Evolutionary conservation across 345 rosid genomes (phyloP).

Genomic region (Iberis pinnata): DNA sequence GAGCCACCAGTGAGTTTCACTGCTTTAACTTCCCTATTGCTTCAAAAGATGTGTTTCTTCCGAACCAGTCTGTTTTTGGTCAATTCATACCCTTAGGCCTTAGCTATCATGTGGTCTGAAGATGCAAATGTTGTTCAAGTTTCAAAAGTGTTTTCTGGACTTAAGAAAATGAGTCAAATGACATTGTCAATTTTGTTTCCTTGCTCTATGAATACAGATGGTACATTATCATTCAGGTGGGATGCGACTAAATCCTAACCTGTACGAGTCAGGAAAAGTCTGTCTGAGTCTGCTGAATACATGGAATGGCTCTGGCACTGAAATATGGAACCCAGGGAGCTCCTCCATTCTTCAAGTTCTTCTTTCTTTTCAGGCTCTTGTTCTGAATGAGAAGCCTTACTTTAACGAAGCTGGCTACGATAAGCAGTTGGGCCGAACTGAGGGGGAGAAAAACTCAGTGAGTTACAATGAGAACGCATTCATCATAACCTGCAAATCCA

Average conservation of each 20-base stretch:
- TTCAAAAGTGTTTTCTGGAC: neutral
- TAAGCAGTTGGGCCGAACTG: conserved; percentile 66
- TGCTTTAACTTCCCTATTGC: conserved; percentile 2
- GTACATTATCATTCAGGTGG: conserved; percentile 86
- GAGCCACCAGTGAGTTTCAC: conserved; percentile 76
- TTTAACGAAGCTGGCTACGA: conserved; percentile 96
- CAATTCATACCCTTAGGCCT: neutral
- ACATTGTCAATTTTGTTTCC: neutral
- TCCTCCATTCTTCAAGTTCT: conserved; percentile 88
- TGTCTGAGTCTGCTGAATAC: conserved; percentile 91
- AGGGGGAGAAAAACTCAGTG: conserved; percentile 88
- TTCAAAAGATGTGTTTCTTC: conserved; percentile 8
- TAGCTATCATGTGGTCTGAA: neutral
- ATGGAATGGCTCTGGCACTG: conserved; percentile 82
- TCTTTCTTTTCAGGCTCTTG: conserved; percentile 91
- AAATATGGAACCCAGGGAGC: conserved; percentile 77
- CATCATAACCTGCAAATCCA: conserved; percentile 78
- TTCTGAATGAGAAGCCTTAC: conserved; percentile 94
- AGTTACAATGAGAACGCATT: conserved; percentile 82
- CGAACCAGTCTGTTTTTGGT: neutral
- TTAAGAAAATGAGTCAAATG: neutral
- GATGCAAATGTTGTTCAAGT: neutral
- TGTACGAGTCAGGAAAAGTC: conserved; percentile 84
- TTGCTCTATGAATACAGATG: conserved; percentile 43
- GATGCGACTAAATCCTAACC: conserved; percentile 80